Conservation (phyloP, 352 stramenopile species). For the Pythium periplocum region DNA sequence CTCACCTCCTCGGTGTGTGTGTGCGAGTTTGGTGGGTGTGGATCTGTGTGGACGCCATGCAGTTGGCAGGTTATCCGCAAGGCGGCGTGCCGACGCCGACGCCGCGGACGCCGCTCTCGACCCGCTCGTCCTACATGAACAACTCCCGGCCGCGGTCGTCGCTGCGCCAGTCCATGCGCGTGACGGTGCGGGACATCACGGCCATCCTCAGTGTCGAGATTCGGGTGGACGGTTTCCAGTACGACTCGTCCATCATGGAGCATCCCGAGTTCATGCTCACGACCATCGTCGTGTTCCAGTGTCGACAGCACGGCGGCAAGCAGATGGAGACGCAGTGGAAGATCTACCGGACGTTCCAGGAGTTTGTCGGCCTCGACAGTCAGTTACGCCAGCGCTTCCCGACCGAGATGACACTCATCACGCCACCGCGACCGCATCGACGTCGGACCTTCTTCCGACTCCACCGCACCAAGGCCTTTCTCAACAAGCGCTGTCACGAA, state of each 20-base stretch:
- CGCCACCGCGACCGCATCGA: slow-evolving; percentile 39
- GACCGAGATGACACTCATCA: slow-evolving; percentile 53
- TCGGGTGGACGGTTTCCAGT: slow-evolving; percentile 60
- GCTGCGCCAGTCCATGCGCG: not conserved
- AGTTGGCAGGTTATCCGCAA: too few relatives aligned
- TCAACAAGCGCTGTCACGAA: slow-evolving; percentile 49
- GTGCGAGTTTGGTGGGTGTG: too few relatives aligned
- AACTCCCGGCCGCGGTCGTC: too few relatives aligned
- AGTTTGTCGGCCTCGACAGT: slow-evolving; percentile 68
- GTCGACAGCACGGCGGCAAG: slow-evolving; percentile 42
- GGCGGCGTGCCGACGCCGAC: too few relatives aligned
- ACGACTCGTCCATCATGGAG: slow-evolving; percentile 70
- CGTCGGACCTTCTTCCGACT: slow-evolving; percentile 56
- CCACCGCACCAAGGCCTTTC: slow-evolving; percentile 50
- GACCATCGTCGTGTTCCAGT: slow-evolving; percentile 61
- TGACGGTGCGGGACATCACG: slow-evolving; percentile 58
- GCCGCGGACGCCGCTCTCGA: too few relatives aligned
- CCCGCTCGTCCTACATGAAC: too few relatives aligned
- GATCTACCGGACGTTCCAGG: slow-evolving; percentile 61
- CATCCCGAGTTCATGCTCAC: slow-evolving; percentile 69
- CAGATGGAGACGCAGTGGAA: slow-evolving; percentile 55
- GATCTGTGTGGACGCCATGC: too few relatives aligned
- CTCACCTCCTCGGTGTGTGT: too few relatives aligned
- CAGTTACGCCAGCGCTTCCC: slow-evolving; percentile 63
- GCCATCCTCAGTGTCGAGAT: slow-evolving; percentile 54